phyloP scores from a whole-genome alignment of 805 yeast genomes.

The Candida schatavii region DNA sequence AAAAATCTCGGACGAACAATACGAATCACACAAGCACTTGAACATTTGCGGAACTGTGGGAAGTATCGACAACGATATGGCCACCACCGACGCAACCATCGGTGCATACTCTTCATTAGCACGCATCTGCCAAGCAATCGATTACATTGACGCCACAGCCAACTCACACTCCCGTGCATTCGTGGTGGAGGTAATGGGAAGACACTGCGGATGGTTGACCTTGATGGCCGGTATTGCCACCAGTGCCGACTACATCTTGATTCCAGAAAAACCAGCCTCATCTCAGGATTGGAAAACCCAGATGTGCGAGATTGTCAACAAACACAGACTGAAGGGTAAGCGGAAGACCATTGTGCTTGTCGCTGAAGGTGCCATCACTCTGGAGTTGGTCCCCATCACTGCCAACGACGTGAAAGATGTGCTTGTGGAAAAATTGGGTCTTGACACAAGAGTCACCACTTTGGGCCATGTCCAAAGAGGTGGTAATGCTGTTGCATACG shows the following conservation, averaged over 20 bases:
- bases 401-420: constrained; percentile 79
- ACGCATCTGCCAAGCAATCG: constrained; percentile 90
- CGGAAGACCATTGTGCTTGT: constrained; percentile 95
- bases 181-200: constrained; percentile 98
- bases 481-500: constrained; percentile 96
- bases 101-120: constrained; percentile 95
- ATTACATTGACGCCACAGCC: constrained; percentile 97
- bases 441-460: constrained; percentile 93
- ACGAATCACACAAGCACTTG: constrained; percentile 62
- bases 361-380: constrained; percentile 95
- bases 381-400: constrained; percentile 75
- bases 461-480: constrained; percentile 99
- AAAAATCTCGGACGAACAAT: constrained; percentile 56
- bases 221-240: constrained; percentile 97
- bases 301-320: constrained; percentile 66
- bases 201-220: constrained; percentile 99
- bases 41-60: constrained; percentile 95
- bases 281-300: constrained; percentile 76
- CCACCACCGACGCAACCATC: constrained; percentile 92
- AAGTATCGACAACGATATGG: constrained; percentile 97
- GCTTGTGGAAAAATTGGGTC: constrained; percentile 68
- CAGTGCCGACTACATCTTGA: constrained; percentile 89
- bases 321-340: constrained; percentile 85
- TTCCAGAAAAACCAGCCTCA: constrained; percentile 90
- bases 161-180: constrained; percentile 96